Conservation (phyloP, 2,329 filamentous ascomycete genomes). For the Ophiostoma sp. region DNA sequence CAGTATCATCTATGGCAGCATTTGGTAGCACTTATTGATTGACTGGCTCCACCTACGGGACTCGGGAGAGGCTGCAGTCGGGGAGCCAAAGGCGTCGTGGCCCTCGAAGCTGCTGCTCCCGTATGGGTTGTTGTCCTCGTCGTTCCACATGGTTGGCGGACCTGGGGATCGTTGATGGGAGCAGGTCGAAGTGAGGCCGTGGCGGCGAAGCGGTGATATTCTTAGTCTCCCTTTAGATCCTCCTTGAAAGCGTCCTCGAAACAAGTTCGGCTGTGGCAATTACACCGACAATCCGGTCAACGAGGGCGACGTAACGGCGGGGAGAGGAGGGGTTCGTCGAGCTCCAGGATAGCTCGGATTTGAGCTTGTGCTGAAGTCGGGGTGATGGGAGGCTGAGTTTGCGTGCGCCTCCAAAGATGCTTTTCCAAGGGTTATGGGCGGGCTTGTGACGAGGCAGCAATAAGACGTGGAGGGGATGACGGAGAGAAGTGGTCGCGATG, state of each 20-base stretch:
- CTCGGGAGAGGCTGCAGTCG: conserved; percentile 58
- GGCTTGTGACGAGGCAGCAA: conserved; percentile 5
- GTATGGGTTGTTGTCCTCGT: conserved; percentile 98
- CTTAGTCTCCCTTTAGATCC: background rate
- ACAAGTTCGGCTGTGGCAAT: background rate
- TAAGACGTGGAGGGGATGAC: conserved; percentile 3
- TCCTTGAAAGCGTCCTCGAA: too few species aligned
- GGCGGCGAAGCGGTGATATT: background rate
- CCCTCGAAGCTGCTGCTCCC: conserved; percentile 77
- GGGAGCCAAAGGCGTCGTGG: conserved; percentile 71
- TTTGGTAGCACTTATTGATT: background rate
- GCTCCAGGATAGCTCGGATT: conserved; percentile 6
- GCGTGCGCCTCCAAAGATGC: background rate
- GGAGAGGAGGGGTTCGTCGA: conserved; percentile 3
- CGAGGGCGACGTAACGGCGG: conserved; percentile 3
- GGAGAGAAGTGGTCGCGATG: conserved; percentile 1
- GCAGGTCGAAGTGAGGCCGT: background rate
- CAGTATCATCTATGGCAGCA: background rate
- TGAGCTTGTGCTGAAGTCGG: background rate
- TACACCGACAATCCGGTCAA: background rate
- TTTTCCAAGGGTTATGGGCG: background rate
- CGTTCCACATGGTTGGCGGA: conserved; percentile 78
- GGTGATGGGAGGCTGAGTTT: background rate
- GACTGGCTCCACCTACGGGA: conserved; percentile 43
- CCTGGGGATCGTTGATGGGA: background rate